A percentile compares a stretch with the other conserved stretches of the same genome.
phyloP scores from a whole-genome alignment of 768 basidiomycete genomes.

The Chlorophyllum brunneum region DNA sequence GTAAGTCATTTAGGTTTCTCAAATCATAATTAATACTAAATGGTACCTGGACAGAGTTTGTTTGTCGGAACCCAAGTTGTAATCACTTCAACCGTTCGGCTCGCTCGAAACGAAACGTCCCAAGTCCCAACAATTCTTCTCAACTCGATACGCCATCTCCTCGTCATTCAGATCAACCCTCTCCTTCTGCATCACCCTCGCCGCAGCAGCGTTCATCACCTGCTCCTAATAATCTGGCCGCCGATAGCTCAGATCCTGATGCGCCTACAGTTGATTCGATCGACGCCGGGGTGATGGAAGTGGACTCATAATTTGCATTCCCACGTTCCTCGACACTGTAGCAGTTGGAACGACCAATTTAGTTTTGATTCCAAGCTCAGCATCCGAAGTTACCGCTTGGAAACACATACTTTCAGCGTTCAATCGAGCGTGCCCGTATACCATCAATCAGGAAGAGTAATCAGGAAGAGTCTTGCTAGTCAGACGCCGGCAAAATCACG shows the following conservation, averaged over 20 bases:
- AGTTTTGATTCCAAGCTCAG: background rate
- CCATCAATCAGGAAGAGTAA: background rate
- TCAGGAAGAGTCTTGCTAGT: background rate
- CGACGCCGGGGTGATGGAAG: conserved; percentile 9
- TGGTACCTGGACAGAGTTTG: background rate
- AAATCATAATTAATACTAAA: background rate
- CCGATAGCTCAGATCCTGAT: conserved; percentile 2
- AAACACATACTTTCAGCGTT: conserved; percentile 9
- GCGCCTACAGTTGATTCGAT: conserved; percentile 11
- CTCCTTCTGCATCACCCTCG: background rate
- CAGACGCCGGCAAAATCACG: background rate
- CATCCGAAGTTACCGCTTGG: background rate
- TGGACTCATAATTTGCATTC: conserved; percentile 3
- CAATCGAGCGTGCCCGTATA: conserved; percentile 1
- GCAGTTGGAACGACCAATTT: background rate
- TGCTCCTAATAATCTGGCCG: background rate
- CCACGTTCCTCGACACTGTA: background rate
- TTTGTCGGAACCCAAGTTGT: conserved; percentile 49
- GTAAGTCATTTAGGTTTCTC: conserved; percentile 47
- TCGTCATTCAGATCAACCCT: background rate
- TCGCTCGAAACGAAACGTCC: conserved; percentile 30
- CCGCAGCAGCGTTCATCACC: background rate
- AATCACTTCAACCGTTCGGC: conserved; percentile 70
- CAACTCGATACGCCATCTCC: background rate
- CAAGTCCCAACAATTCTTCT: conserved; percentile 16